Percentiles rank a stretch among this genome's conserved stretches.
Evolutionary conservation across 306 rosid genomes (phyloP).

Genomic region (Clitoria ternatea): DNA sequence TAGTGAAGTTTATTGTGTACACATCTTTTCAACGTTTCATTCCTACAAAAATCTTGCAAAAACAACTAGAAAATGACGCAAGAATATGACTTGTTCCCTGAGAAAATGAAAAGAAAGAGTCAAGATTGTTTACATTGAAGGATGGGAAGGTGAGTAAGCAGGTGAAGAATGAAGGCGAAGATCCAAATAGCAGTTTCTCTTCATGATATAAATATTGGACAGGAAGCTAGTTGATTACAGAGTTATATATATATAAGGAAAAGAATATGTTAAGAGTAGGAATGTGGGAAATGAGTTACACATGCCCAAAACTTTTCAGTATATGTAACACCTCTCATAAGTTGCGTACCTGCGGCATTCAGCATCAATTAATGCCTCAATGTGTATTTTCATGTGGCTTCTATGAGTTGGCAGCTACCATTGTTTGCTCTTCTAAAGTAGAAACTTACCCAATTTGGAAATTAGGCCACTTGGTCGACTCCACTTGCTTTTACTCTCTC

Average conservation of each 20-base stretch:
- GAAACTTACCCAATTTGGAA: neutral
- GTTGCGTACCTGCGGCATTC: neutral
- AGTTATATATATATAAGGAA: neutral
- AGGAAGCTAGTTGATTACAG: neutral
- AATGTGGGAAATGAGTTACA: conserved; percentile 14
- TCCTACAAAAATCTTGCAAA: neutral
- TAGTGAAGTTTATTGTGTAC: neutral
- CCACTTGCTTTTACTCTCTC: neutral
- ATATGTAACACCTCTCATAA: neutral
- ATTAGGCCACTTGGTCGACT: neutral
- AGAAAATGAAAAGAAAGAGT: neutral
- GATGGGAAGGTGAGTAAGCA: neutral
- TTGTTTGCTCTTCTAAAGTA: neutral
- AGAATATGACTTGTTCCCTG: neutral
- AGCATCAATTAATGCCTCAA: neutral
- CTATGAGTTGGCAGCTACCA: neutral
- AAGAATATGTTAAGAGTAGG: neutral
- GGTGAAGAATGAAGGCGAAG: neutral
- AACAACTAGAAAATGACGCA: neutral
- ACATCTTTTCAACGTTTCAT: neutral
- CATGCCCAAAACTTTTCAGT: neutral
- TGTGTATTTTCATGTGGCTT: neutral
- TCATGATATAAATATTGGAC: too few species aligned
- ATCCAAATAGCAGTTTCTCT: neutral
- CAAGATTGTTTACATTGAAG: neutral